Conservation (phyloP, 306 rosid genomes). For the Mimosa pudica region DNA sequence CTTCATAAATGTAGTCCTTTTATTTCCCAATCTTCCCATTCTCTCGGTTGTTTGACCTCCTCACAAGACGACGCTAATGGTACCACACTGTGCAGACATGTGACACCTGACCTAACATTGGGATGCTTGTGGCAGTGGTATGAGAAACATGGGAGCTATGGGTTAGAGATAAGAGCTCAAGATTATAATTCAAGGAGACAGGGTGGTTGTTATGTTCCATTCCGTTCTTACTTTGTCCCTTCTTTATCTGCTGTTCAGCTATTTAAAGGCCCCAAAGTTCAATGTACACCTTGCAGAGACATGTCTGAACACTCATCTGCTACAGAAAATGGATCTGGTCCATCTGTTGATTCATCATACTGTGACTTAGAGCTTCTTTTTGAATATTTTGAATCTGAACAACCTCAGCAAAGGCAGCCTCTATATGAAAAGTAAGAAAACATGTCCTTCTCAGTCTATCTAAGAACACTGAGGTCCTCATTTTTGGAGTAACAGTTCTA, state of each 20-base stretch:
- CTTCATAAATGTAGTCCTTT: conserved; percentile 68
- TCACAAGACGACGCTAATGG: conserved; percentile 40
- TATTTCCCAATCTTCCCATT: conserved; percentile 45
- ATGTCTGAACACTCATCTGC: conserved; percentile 42
- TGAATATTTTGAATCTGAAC: conserved; percentile 85
- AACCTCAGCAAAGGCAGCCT: conserved; percentile 77
- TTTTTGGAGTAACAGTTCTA: neutral
- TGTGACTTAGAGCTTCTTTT: conserved; percentile 67
- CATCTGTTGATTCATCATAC: conserved; percentile 31
- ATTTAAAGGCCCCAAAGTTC: conserved; percentile 46
- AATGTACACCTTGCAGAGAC: conserved; percentile 27
- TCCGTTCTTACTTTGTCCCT: conserved; percentile 81
- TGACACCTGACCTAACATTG: conserved; percentile 58
- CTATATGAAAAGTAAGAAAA: conserved; percentile 68
- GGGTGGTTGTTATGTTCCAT: conserved; percentile 48
- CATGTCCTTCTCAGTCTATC: conserved; percentile 26
- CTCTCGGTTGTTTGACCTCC: conserved; percentile 43
- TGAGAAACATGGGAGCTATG: conserved; percentile 81
- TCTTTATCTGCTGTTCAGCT: conserved; percentile 85
- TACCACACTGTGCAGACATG: conserved; percentile 56
- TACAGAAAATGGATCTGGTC: conserved; percentile 35
- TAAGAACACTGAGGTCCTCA: conserved; percentile 5
- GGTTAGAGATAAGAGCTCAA: conserved; percentile 71
- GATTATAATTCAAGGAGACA: conserved; percentile 48
- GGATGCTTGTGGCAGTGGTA: conserved; percentile 85